A percentile compares a stretch with the other conserved stretches of the same genome.
Conservation (phyloP, 2,329 filamentous ascomycete genomes). For the Raffaelea arxii region DNA sequence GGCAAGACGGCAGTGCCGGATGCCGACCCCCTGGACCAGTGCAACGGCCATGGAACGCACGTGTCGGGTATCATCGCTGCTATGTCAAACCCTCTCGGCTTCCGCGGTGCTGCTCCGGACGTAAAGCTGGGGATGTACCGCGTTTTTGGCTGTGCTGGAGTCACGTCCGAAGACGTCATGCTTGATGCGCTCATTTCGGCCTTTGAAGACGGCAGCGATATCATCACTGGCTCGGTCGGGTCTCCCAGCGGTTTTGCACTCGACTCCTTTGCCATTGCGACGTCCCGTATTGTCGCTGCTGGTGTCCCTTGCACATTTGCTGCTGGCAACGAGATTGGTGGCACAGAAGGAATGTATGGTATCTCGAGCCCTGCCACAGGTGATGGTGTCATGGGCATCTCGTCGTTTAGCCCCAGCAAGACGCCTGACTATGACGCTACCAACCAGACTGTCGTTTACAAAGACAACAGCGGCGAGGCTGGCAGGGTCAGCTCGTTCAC, state of each 20-base stretch:
- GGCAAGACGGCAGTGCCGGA: conserved; percentile 27
- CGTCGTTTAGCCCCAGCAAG: too few relatives aligned
- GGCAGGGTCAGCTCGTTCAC: conserved; percentile 29
- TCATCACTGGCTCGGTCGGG: conserved; percentile 46
- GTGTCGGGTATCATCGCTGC: conserved; percentile 51
- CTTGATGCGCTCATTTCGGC: conserved; percentile 50
- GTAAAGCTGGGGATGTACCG: conserved; percentile 46
- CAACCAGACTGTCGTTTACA: not conserved
- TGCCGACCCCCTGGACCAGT: conserved; percentile 43
- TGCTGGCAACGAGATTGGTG: too few relatives aligned
- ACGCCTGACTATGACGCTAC: too few relatives aligned
- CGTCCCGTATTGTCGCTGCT: conserved; percentile 43
- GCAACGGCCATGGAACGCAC: conserved; percentile 50
- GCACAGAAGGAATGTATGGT: too few relatives aligned
- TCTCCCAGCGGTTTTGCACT: conserved; percentile 40
- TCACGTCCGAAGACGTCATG: conserved; percentile 41
- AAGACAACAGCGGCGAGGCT: conserved; percentile 16
- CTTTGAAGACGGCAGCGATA: conserved; percentile 46
- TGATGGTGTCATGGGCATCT: too few relatives aligned
- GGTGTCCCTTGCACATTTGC: conserved; percentile 25
- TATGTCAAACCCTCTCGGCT: conserved; percentile 42
- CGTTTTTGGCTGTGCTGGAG: conserved; percentile 45
- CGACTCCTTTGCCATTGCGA: conserved; percentile 37
- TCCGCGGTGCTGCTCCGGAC: conserved; percentile 46
- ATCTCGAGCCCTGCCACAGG: too few relatives aligned